Evolutionary conservation across 345 rosid species (phyloP), one percentile per base, ranked within the genome.

Genomic region (Brassica incana): DNA sequence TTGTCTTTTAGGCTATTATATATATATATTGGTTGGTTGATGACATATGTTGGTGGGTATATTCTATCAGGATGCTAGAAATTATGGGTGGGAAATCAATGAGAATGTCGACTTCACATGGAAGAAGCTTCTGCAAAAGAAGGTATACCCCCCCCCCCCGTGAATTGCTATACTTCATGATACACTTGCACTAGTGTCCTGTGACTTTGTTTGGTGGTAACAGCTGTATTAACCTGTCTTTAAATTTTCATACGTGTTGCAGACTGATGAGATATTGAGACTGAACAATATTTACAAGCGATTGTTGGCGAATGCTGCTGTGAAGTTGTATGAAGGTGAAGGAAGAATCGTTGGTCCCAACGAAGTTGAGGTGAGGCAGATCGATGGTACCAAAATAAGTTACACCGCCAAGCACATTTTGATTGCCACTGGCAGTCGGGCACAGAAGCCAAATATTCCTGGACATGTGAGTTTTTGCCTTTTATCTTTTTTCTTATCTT

Each of bases 381-480:
- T 88, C 62, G 99, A 96, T 88, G 98, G 99, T 32, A 93, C 99
- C 4, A 93, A 91, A 84, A 82, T 93, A 80, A 82, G 83, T 77
- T 96, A 88, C 70, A 78, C 97, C 33, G 92, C 97, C 2, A 96
- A 92, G 85, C 91, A 96, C 87, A 93, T 96, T 82, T 80, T 96
- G 84, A 96, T 96, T 77, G 94, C 99, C 56, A 96, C 99, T 84
- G 99, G 99, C 67, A 85, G 93, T 81, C 87, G 95, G 80, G 99
- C 99, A 67, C 97, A 92, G 0, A 87, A 91, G 52, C 89, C 87
- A 59, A 56, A 76, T 63, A 96, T 96, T 84, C 97, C 97, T 82
- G 99, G 98, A 58, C 84, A 88, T 91, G 99, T 92, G 82, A 61
- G 65, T 59, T 59, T 40, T 20, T 54, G 15, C 62, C 29, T 56